A percentile compares a stretch with the other conserved stretches of the same genome.
Evolutionary conservation across 2,329 filamentous ascomycete species (phyloP).

Genomic region (Escovopsis sp.): DNA sequence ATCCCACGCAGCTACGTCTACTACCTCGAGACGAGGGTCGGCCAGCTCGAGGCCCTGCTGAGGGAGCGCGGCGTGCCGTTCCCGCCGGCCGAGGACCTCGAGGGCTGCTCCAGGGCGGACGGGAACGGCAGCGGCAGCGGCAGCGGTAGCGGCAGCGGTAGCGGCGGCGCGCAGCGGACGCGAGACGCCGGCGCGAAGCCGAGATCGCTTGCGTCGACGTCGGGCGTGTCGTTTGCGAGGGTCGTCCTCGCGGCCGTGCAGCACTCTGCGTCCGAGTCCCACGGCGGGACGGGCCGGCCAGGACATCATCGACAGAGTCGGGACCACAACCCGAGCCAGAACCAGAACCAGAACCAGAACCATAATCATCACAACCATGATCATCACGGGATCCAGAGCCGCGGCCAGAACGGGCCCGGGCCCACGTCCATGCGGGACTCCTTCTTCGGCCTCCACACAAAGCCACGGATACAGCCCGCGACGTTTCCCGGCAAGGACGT

Average conservation of each 20-base stretch:
- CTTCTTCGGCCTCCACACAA: conserved; percentile 91
- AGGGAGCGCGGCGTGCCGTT: conserved; percentile 54
- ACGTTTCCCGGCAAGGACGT: conserved; percentile 68
- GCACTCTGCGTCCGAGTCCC: conserved; percentile 46
- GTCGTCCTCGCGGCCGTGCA: conserved; percentile 93
- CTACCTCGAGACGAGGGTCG: conserved; percentile 78
- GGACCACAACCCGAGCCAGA: too few relatives aligned
- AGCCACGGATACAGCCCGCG: conserved; percentile 72
- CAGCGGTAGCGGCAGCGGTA: too few relatives aligned
- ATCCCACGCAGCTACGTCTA: conserved; percentile 91
- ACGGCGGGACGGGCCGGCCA: conserved; percentile 25
- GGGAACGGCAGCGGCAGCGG: conserved; percentile 20
- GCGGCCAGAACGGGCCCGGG: too few relatives aligned
- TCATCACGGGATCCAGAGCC: too few relatives aligned
- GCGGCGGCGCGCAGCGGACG: too few relatives aligned
- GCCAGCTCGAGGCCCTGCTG: conserved; percentile 68
- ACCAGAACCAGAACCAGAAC: too few relatives aligned
- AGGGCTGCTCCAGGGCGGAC: conserved; percentile 39
- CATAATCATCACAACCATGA: too few relatives aligned
- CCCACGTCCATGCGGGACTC: conserved; percentile 85
- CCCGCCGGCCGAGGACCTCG: conserved; percentile 56
- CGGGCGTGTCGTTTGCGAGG: conserved; percentile 84
- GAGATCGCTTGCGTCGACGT: conserved; percentile 69
- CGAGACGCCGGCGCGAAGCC: too few relatives aligned
- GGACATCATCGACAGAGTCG: conserved; percentile 10